Evolutionary conservation across 352 stramenopile species (phyloP), one percentile per base, ranked within the genome.

Genomic region (Globisporangium parvum): DNA sequence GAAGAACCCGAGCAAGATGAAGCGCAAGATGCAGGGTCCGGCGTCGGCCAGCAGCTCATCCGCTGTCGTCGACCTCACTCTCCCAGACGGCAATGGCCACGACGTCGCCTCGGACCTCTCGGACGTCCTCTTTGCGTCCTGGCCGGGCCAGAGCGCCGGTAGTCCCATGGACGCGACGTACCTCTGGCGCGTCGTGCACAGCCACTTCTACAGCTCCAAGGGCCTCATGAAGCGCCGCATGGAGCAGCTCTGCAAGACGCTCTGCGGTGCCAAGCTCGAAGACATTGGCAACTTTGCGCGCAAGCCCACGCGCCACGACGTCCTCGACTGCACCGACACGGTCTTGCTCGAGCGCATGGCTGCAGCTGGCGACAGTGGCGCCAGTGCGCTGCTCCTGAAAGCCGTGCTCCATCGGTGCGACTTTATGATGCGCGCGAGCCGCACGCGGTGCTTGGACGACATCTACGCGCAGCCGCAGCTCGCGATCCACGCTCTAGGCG

Each of bases 91-190:
- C 3, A 40, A 81, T 31, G 26, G 26, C 3, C 40, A 46, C 1
- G 56, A 72, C 20, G 37, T 51, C 4, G 47, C 53, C 4, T 56
- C 62, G 14, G 78, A 92, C 55, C 42, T 90, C 24, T 71, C 77
- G 17, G 85, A 90, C 39, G 75, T 91, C 10, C 62, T 95, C n/a
- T 95, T 92, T 55, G 75, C 72, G 2, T 83, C 80, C 14, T 95
- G 85, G 85, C 84, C 84, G 0, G 80, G 80, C 2, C 77, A 93
- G 57, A 77, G 65, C 40, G 77, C 78, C 28, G 85, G 85, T 0
- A 77, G 69, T 20, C 67, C 77, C 0, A 82, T 95, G 69, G 77
- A 93, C 47, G 79, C 82, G 26, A 85, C 84, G 21, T 73, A 84
- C 57, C 85, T 93, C 46, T 95, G 85, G 85, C 80, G 75, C 35